These are phyloP conservation scores for Sanguinoderma infundibulare DNA, from an alignment of 1,284 basidiomycete species.

Conservation along the genomic window DNA sequence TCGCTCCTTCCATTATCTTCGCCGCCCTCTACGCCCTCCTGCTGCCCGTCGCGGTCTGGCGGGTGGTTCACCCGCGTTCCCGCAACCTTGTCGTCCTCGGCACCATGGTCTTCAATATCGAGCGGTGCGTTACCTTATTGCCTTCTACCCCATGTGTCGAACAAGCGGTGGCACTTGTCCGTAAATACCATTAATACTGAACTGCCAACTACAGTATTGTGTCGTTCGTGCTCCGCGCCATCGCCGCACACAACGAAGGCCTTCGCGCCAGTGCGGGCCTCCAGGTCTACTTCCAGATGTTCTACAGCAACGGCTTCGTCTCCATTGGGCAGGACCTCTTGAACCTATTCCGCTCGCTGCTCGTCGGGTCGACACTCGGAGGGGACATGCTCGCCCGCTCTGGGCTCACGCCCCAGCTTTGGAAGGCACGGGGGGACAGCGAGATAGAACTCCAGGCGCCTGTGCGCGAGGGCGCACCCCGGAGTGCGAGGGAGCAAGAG, in stretches of 20 bases:
- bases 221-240: constrained; percentile 36
- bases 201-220: constrained; percentile 21
- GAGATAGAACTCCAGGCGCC: too few relatives aligned
- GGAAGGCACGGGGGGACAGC: too few relatives aligned
- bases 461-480: too few relatives aligned
- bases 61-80: constrained; percentile 14
- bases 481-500: too few relatives aligned
- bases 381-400: background rate
- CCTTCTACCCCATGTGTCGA: too few relatives aligned
- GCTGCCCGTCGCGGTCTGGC: constrained; percentile 19
- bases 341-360: constrained; percentile 33
- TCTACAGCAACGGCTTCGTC: constrained; percentile 36
- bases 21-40: constrained; percentile 21
- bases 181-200: too few relatives aligned
- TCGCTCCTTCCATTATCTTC: constrained; percentile 12
- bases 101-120: constrained; percentile 17
- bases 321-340: constrained; percentile 31
- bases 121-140: constrained; percentile 22
- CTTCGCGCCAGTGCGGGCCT: constrained; percentile 27
- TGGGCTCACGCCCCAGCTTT: background rate
- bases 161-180: too few relatives aligned
- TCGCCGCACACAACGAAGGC: constrained; percentile 31
- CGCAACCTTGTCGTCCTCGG: constrained; percentile 22
- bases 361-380: constrained; percentile 34
- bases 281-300: constrained; percentile 37